Evolutionary conservation across 2,329 filamentous ascomycete genomes (phyloP), one percentile per base, ranked within the genome.

Genomic region (Pyricularia sp.): DNA sequence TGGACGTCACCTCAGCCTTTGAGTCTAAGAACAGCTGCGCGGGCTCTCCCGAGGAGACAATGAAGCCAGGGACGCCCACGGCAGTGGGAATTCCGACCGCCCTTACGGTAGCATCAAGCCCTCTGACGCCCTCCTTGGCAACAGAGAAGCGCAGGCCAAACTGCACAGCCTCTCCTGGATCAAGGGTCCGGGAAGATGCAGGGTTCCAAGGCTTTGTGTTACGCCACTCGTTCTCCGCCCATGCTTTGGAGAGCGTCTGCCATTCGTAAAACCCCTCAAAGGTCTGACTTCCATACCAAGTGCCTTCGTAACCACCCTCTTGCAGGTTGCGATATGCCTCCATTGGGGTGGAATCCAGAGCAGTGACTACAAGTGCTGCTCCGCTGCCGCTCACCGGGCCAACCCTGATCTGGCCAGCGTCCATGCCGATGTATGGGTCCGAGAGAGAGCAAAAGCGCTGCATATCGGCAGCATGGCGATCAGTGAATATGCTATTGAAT

Each of bases 261-360:
- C 83, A 87, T 68, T 85, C 82, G 66, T 86, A 87, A 66, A 83
- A 79, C 0, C 83, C 84, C 68, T 87, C 84, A 66, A 83, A 87
- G 0, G 79, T 82, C 68, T 86, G 83, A 60, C 78, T 81, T 5
- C 74, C 76, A 69, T 85, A 85, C 10, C 67, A 69, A 0, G 77
- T 76, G 10, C 70, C 73, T 0, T 75, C 73, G 30, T 76, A 75
- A 1, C 68, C 72, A 0, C 75, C 71, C 70, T 86, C 84, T 0
- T 67, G 57, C 0, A 87, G 74, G 65, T 82, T 81, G 7, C 81
- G 74, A 72, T 83, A 86, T 1, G 81, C 83, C 69, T 86, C 83
- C 19, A 86, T 73, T 0, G 77, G 68, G 0, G 71, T 75, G n/a
- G 73, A 72, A 3, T 71, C 76, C 3, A 85, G 72, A 1, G 83